Evolutionary conservation across 148 eudicot genomes (phyloP).

Genomic region (Salicornia ramosissima): DNA sequence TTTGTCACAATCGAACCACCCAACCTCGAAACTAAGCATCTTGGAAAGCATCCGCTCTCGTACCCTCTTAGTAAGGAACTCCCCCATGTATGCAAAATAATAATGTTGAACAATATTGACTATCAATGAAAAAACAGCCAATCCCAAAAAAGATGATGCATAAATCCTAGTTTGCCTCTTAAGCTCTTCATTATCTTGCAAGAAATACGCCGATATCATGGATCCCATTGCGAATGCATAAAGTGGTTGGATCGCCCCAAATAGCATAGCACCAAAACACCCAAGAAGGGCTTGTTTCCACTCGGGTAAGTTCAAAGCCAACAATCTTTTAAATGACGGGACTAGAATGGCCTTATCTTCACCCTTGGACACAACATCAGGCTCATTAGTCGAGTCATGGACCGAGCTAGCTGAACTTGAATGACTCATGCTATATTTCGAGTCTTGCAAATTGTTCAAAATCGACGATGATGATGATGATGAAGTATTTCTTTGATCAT

Average conservation of each 20-base stretch:
- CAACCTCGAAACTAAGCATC: slow-evolving; percentile 76
- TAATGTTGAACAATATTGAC: slow-evolving; percentile 62
- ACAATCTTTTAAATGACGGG: slow-evolving; percentile 61
- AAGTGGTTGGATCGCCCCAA: slow-evolving; percentile 70
- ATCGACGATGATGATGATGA: slow-evolving; percentile 6
- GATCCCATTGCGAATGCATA: slow-evolving; percentile 75
- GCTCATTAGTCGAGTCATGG: not conserved
- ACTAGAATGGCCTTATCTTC: slow-evolving; percentile 11
- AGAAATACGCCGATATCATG: slow-evolving; percentile 64
- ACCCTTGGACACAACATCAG: not conserved
- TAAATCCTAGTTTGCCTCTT: slow-evolving; percentile 48
- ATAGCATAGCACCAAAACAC: slow-evolving; percentile 47
- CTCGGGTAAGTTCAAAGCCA: slow-evolving; percentile 68
- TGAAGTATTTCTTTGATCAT: not conserved
- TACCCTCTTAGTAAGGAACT: slow-evolving; percentile 74
- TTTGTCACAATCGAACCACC: slow-evolving; percentile 82
- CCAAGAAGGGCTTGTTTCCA: slow-evolving; percentile 71
- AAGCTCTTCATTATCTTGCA: slow-evolving; percentile 44
- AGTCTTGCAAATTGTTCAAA: slow-evolving; percentile 26
- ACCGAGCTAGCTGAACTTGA: slow-evolving; percentile 49
- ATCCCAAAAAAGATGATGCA: slow-evolving; percentile 50
- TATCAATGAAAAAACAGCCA: slow-evolving; percentile 58
- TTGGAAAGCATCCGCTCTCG: slow-evolving; percentile 69
- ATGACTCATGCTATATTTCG: slow-evolving; percentile 33
- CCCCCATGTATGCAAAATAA: slow-evolving; percentile 80